Percentiles rank a stretch among this genome's conserved stretches.
Evolutionary conservation across 1,139 yeast genomes (phyloP).

Genomic region (Kazachstania sp.): DNA sequence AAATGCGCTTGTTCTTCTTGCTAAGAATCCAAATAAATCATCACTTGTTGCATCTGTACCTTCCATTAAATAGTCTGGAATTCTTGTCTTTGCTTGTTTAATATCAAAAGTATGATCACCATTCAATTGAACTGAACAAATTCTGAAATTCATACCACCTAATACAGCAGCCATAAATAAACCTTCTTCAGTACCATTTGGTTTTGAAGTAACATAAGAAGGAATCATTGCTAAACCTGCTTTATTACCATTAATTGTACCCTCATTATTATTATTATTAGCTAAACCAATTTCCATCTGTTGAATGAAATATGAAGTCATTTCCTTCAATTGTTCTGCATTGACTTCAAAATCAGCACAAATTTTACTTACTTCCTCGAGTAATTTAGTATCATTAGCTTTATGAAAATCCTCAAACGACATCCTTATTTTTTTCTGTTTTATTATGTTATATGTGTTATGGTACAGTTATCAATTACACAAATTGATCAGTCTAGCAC

Average conservation of each 20-base stretch:
- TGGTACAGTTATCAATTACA: too few species aligned
- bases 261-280: too few species aligned
- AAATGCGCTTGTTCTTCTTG: conserved; percentile 57
- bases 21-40: conserved; percentile 63
- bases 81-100: conserved; percentile 63
- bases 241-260: too few species aligned
- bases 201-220: conserved; percentile 69
- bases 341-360: conserved; percentile 53
- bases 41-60: conserved; percentile 37
- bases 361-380: too few species aligned
- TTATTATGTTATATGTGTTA: background rate
- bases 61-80: conserved; percentile 62
- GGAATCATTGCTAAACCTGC: conserved; percentile 85
- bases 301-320: conserved; percentile 55
- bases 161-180: conserved; percentile 71
- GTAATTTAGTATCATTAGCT: too few species aligned
- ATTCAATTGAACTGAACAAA: conserved; percentile 68
- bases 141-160: conserved; percentile 86
- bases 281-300: conserved; percentile 57
- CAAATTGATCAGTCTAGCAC: too few species aligned
- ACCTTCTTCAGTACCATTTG: conserved; percentile 76
- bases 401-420: conserved; percentile 27
- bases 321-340: conserved; percentile 43
- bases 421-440: conserved; percentile 11
- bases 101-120: conserved; percentile 76